Evolutionary conservation across 495 filamentous ascomycete genomes (phyloP).

Genomic region (Neohortaea acidophila): DNA sequence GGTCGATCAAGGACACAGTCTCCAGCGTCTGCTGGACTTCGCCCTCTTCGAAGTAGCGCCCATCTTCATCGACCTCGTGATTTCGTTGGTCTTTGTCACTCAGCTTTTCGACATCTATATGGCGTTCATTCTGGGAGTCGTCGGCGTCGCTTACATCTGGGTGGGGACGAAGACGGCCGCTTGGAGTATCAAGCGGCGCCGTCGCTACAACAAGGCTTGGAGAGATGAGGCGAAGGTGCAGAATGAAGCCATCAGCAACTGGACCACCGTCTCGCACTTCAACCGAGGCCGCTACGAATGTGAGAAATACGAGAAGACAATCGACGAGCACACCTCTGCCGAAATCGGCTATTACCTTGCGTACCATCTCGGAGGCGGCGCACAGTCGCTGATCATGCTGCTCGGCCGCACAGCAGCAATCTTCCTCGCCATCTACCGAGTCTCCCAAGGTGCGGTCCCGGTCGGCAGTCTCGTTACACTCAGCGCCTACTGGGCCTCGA

Average conservation of each 20-base stretch:
- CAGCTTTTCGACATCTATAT: slow-evolving; percentile 58
- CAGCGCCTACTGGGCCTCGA: slow-evolving; percentile 47
- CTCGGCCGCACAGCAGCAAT: slow-evolving; percentile 47
- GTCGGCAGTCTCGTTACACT: slow-evolving; percentile 59
- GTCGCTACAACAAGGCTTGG: slow-evolving; percentile 12
- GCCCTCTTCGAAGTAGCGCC: slow-evolving; percentile 53
- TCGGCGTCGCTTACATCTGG: slow-evolving; percentile 48
- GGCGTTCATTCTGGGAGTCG: slow-evolving; percentile 50
- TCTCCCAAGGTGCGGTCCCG: slow-evolving; percentile 38
- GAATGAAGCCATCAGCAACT: slow-evolving; percentile 49
- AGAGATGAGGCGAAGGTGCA: slow-evolving; percentile 46
- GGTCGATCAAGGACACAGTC: slow-evolving; percentile 46
- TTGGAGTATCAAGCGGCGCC: slow-evolving; percentile 9
- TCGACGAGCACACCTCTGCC: slow-evolving; percentile 16
- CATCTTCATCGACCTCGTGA: slow-evolving; percentile 52
- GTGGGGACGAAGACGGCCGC: slow-evolving; percentile 17
- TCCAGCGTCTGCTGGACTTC: slow-evolving; percentile 49
- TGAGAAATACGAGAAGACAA: slow-evolving; percentile 36
- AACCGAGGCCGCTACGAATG: slow-evolving; percentile 55
- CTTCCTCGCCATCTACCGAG: slow-evolving; percentile 53
- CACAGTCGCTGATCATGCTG: slow-evolving; percentile 46
- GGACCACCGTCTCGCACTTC: slow-evolving; percentile 55
- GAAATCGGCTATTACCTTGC: slow-evolving; percentile 21
- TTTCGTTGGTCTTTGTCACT: slow-evolving; percentile 56
- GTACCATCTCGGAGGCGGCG: slow-evolving; percentile 25